phyloP scores from a whole-genome alignment of 106 monocot genomes.

The Dendrobium officinale region DNA sequence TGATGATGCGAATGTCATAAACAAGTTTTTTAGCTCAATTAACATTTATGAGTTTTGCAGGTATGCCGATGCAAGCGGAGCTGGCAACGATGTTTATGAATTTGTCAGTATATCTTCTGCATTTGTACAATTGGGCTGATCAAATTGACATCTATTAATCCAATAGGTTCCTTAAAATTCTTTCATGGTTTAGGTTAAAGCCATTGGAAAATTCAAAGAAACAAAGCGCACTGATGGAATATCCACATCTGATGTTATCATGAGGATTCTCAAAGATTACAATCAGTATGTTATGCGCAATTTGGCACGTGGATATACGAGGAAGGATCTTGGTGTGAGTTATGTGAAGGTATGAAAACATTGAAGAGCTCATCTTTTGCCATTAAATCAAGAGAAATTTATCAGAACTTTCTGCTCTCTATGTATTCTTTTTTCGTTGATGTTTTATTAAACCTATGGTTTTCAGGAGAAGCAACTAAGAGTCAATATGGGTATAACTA shows the following conservation, averaged over 20 bases:
- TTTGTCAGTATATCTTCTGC: constrained; percentile 37
- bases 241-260: constrained; percentile 84
- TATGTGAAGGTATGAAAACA: constrained; percentile 62
- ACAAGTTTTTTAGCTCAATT: no score
- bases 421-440: not conserved
- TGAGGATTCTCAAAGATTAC: constrained; percentile 87
- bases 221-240: constrained; percentile 76
- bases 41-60: constrained; percentile 15
- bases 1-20: no score
- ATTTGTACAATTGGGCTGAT: not conserved
- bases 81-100: constrained; percentile 85
- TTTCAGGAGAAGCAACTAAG: constrained; percentile 66
- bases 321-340: constrained; percentile 77
- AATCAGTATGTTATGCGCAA: constrained; percentile 87
- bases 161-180: not conserved
- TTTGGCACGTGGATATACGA: constrained; percentile 76
- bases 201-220: constrained; percentile 80
- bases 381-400: not conserved
- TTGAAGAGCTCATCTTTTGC: not conserved
- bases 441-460: not conserved
- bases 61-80: constrained; percentile 86
- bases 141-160: not conserved
- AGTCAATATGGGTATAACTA: constrained; percentile 75
- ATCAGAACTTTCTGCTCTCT: not conserved
- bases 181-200: constrained; percentile 43